Evolutionary conservation across 441 rosid genomes (phyloP).

Genomic region (Gossypium lobatum): DNA sequence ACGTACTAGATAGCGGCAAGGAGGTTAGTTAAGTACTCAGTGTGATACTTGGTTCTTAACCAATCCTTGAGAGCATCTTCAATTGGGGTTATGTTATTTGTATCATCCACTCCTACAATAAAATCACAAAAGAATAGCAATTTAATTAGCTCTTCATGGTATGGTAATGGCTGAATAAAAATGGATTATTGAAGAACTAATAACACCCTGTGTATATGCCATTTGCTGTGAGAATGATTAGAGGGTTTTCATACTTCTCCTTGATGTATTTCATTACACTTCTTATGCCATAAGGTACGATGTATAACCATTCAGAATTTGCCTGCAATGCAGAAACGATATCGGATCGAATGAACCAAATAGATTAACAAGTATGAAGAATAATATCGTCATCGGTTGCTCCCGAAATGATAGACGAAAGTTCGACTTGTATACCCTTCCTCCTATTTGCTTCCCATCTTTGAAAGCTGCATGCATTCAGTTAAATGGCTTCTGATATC

Average conservation of each 20-base stretch:
- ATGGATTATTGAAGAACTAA: neutral
- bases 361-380: neutral
- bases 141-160: neutral
- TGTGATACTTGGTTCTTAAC: constrained; percentile 76
- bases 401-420: neutral
- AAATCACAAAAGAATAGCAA: neutral
- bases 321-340: constrained; percentile 41
- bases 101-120: constrained; percentile 78
- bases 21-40: constrained; percentile 69
- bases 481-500: neutral
- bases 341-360: neutral
- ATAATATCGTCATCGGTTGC: neutral
- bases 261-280: constrained; percentile 87
- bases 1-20: constrained; percentile 63
- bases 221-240: constrained; percentile 76
- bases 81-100: constrained; percentile 38
- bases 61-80: constrained; percentile 64
- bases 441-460: constrained; percentile 48
- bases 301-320: constrained; percentile 83
- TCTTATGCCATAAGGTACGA: constrained; percentile 81
- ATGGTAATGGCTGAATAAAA: neutral
- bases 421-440: constrained; percentile 37
- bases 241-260: constrained; percentile 70
- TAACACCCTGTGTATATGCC: constrained; percentile 30
- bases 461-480: constrained; percentile 49